Conservation (phyloP, 2,329 filamentous ascomycete species). For the Akanthomyces uredinophilus region DNA sequence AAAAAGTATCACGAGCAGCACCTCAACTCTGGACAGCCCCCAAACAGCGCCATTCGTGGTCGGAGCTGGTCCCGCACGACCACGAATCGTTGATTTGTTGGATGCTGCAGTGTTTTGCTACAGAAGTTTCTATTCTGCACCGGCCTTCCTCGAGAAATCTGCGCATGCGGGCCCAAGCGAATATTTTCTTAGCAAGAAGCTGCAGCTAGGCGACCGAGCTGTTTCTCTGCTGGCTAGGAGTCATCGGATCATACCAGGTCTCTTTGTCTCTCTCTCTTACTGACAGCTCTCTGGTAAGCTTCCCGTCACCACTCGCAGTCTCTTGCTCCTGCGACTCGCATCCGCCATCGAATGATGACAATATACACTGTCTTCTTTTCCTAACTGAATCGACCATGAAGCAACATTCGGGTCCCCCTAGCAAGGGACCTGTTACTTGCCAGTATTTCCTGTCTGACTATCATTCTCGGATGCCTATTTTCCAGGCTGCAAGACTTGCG, state of each 20-base stretch:
- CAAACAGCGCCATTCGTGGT: background rate
- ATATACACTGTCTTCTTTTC: constrained; percentile 75
- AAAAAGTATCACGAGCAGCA: background rate
- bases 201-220: background rate
- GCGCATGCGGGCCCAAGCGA: background rate
- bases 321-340: background rate
- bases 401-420: constrained; percentile 58
- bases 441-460: constrained; percentile 78
- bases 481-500: constrained; percentile 12
- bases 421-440: constrained; percentile 76
- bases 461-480: constrained; percentile 10
- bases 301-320: background rate
- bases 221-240: background rate
- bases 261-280: background rate
- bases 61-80: background rate
- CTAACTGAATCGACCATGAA: constrained; percentile 85
- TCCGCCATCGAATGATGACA: constrained; percentile 62
- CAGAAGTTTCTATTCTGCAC: background rate
- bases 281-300: constrained; percentile 3
- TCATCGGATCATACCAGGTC: no score
- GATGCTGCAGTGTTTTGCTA: background rate
- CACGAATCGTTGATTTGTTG: background rate
- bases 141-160: background rate
- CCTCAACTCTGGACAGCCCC: constrained; percentile 3
- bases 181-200: background rate